A percentile compares a stretch with the other conserved stretches of the same genome.
Evolutionary conservation across 208 protist genomes (phyloP).

Genomic region (Leishmania arabica): DNA sequence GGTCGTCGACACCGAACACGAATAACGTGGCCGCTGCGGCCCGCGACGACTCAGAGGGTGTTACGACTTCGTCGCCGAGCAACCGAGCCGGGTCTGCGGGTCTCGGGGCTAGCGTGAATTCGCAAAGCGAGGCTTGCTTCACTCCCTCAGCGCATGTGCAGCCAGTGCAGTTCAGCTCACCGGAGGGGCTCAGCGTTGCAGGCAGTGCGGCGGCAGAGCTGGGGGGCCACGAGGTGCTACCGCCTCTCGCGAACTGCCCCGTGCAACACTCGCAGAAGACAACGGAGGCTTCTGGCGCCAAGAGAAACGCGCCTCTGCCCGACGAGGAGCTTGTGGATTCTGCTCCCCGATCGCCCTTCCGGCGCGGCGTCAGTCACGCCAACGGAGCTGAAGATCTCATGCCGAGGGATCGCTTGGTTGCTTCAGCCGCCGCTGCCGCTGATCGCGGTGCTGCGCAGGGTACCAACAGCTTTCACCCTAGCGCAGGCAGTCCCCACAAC

Average conservation of each 20-base stretch:
- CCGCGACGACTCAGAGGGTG: background rate
- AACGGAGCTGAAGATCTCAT: background rate
- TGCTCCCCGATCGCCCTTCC: constrained; percentile 14
- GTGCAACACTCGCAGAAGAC: background rate
- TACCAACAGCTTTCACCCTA: background rate
- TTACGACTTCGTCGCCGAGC: constrained; percentile 11
- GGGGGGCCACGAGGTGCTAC: constrained; percentile 7
- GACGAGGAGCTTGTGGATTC: constrained; percentile 21
- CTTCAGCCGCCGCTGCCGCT: background rate
- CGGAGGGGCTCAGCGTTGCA: background rate
- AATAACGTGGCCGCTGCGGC: constrained; percentile 21
- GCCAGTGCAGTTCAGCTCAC: background rate
- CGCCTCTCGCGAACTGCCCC: constrained; percentile 6
- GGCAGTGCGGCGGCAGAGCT: background rate
- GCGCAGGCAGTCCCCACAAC: background rate
- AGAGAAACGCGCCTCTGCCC: background rate
- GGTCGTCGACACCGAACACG: constrained; percentile 17
- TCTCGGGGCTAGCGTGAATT: background rate
- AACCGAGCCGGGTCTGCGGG: background rate
- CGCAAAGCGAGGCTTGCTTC: constrained; percentile 3
- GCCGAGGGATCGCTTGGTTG: background rate
- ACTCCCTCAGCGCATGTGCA: constrained; percentile 14
- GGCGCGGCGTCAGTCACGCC: background rate
- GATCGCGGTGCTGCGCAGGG: background rate
- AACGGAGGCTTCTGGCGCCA: background rate